Conservation (phyloP, 768 basidiomycete species). For the Suillus subaureus region DNA sequence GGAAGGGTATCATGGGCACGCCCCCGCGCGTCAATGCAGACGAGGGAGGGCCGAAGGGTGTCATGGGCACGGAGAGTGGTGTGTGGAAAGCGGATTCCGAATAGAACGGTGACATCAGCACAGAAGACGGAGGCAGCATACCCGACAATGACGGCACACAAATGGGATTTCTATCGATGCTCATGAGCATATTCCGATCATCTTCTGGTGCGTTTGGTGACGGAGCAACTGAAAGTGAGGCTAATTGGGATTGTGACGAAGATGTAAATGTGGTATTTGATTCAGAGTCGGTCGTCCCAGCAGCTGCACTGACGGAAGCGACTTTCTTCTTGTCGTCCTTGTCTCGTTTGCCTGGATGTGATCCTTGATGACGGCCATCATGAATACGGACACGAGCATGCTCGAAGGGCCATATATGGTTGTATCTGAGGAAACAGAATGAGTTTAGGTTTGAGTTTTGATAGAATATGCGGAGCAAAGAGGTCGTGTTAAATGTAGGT, state of each 20-base stretch:
- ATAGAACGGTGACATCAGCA: neutral
- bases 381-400: constrained; percentile 84
- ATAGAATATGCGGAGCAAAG: neutral
- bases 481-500: neutral
- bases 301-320: neutral
- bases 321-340: constrained; percentile 25
- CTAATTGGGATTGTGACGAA: neutral
- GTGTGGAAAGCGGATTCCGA: neutral
- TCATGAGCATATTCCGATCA: neutral
- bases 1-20: neutral
- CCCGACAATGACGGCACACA: neutral
- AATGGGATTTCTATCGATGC: neutral
- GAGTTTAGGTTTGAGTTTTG: constrained; percentile 5
- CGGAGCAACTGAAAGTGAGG: neutral
- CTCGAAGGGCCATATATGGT: constrained; percentile 97
- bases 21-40: neutral
- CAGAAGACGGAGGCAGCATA: neutral
- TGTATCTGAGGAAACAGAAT: constrained; percentile 59
- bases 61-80: neutral
- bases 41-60: constrained; percentile 2
- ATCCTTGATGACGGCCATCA: constrained; percentile 37
- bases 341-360: constrained; percentile 19
- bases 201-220: neutral
- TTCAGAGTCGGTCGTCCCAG: neutral
- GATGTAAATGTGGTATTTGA: neutral